Evolutionary conservation across 129 eudicot species (phyloP).

Genomic region (Pulicaria dysenterica): DNA sequence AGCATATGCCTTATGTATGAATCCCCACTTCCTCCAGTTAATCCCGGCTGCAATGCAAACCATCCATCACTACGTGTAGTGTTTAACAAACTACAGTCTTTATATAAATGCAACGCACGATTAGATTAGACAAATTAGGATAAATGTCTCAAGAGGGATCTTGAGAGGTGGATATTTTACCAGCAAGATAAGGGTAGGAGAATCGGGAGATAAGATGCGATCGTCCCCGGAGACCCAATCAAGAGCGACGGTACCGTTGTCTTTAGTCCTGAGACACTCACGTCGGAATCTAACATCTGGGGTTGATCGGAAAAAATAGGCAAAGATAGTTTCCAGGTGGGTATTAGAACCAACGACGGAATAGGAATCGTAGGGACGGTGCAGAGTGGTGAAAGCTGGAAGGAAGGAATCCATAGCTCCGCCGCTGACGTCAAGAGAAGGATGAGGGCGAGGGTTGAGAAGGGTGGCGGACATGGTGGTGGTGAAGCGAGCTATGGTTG

Average conservation of each 20-base stretch:
- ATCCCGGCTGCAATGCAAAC: conserved; percentile 75
- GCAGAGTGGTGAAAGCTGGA: conserved; percentile 55
- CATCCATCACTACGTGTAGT: conserved; percentile 12
- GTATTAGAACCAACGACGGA: conserved; percentile 59
- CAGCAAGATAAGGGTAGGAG: conserved; percentile 75
- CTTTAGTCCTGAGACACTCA: conserved; percentile 68
- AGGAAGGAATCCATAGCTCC: conserved; percentile 56
- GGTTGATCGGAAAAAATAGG: conserved; percentile 59
- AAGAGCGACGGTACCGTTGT: conserved; percentile 70
- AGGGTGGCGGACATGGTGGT: conserved; percentile 37
- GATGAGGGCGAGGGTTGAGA: conserved; percentile 44
- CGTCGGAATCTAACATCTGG: conserved; percentile 70
- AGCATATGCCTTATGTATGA: conserved; percentile 85
- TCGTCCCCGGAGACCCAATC: conserved; percentile 90
- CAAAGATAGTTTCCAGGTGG: conserved; percentile 90
- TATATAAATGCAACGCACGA: too few species aligned
- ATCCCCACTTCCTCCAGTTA: conserved; percentile 93
- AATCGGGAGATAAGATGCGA: conserved; percentile 38
- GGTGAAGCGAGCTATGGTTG: conserved; percentile 3
- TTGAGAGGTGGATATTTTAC: conserved; percentile 27
- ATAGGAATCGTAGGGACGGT: conserved; percentile 63
- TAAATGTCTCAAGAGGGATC: not conserved
- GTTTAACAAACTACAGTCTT: not conserved
- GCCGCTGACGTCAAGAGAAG: conserved; percentile 70
- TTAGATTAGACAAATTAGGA: too few species aligned